These are phyloP conservation scores for Silybum marianum DNA, from an alignment of 129 eudicot genomes.

Conservation along the genomic window DNA sequence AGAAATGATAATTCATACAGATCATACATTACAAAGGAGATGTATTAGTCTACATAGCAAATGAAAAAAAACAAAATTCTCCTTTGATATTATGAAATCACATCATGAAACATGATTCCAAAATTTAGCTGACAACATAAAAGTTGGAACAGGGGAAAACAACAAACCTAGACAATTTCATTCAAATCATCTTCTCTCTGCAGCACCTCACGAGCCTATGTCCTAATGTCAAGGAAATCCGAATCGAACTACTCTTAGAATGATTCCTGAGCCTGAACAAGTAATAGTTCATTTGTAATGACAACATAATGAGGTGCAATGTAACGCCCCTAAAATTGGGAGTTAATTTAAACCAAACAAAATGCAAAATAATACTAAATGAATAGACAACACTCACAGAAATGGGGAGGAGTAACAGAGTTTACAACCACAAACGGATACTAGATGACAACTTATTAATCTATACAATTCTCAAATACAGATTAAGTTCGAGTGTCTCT, in stretches of 20 bases:
- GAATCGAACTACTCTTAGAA: conserved; percentile 95
- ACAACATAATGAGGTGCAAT: background rate
- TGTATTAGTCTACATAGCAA: background rate
- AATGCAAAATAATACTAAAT: too few relatives aligned
- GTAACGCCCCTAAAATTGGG: too few relatives aligned
- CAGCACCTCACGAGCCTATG: conserved; percentile 97
- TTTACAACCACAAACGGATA: too few relatives aligned
- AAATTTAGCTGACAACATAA: background rate
- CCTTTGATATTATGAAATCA: background rate
- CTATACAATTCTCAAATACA: too few relatives aligned
- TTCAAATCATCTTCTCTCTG: conserved; percentile 99
- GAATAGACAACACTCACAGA: too few relatives aligned
- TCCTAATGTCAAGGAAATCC: conserved; percentile 91
- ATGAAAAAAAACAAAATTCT: conserved; percentile 2
- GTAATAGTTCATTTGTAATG: conserved; percentile 16
- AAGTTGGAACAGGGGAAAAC: background rate
- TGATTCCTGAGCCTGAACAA: conserved; percentile 82
- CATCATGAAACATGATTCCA: background rate
- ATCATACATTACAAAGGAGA: background rate
- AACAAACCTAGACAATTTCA: conserved; percentile 94
- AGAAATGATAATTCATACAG: background rate
- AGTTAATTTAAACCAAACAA: too few relatives aligned
- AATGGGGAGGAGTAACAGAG: too few relatives aligned
- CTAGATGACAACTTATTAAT: too few relatives aligned
- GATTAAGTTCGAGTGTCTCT: too few relatives aligned